These are phyloP conservation scores for Pyricularia sp. DNA, from an alignment of 2,329 filamentous ascomycete genomes.

Conservation along the genomic window DNA sequence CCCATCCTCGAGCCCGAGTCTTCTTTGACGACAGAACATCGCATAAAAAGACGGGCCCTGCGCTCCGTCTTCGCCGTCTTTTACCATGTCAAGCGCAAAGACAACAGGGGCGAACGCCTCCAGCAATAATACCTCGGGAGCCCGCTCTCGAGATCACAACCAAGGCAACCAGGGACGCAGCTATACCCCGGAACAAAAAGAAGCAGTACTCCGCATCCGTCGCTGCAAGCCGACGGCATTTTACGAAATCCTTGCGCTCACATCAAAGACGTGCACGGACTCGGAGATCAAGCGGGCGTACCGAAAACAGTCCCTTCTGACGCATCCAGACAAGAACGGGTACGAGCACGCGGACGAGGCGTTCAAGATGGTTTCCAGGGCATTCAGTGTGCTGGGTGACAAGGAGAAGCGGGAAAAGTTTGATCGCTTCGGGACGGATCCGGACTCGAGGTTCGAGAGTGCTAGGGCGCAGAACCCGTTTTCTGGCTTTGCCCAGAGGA, in stretches of 20 bases:
- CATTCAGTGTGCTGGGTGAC: constrained; percentile 87
- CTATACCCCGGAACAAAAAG: constrained; percentile 82
- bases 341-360: constrained; percentile 92
- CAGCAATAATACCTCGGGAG: constrained; percentile 17
- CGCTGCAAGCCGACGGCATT: constrained; percentile 76
- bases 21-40: not conserved
- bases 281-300: constrained; percentile 95
- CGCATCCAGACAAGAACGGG: constrained; percentile 97
- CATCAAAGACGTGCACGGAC: constrained; percentile 54
- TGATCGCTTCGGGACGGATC: constrained; percentile 83
- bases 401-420: constrained; percentile 83
- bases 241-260: constrained; percentile 83
- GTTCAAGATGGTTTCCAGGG: constrained; percentile 93
- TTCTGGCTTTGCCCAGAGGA: constrained; percentile 40
- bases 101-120: constrained; percentile 39
- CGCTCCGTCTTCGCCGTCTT: not conserved
- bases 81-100: constrained; percentile 33
- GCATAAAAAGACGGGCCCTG: not conserved
- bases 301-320: constrained; percentile 82
- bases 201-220: constrained; percentile 78
- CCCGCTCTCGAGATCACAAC: constrained; percentile 52
- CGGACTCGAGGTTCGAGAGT: constrained; percentile 70
- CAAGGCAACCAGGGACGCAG: constrained; percentile 64
- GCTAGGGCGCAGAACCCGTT: constrained; percentile 51
- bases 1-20: not conserved